These are phyloP conservation scores for Hymenoscyphus scutula DNA, from an alignment of 2,329 filamentous ascomycete species.

Conservation along the genomic window DNA sequence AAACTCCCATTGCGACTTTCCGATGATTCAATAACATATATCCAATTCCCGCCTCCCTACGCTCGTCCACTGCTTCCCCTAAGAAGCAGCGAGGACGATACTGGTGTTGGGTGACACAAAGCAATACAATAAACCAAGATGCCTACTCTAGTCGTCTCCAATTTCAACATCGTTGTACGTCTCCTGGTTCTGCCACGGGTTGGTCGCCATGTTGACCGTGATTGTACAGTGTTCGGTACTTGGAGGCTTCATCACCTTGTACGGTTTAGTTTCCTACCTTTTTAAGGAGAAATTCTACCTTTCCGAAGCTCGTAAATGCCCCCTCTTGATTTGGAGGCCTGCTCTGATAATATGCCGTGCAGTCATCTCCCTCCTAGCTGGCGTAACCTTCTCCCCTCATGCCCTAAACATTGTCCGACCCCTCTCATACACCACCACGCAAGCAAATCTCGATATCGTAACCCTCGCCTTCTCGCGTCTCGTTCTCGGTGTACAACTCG, in stretches of 20 bases:
- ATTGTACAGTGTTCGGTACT: conserved; percentile 57
- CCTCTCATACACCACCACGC: conserved; percentile 66
- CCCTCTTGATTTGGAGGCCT: background rate
- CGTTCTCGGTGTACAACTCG: conserved; percentile 85
- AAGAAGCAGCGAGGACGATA: conserved; percentile 41
- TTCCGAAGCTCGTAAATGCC: conserved; percentile 72
- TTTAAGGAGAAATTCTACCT: conserved; percentile 89
- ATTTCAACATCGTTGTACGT: conserved; percentile 49
- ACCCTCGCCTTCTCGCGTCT: conserved; percentile 84
- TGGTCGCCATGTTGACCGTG: background rate
- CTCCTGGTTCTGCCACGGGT: background rate
- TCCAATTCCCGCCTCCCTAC: conserved; percentile 24
- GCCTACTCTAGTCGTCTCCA: conserved; percentile 48
- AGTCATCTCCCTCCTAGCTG: conserved; percentile 83
- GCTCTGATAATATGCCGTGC: background rate
- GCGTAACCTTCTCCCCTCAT: conserved; percentile 74
- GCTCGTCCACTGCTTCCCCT: conserved; percentile 35
- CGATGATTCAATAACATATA: conserved; percentile 48
- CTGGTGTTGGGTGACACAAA: conserved; percentile 38
- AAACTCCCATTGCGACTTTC: background rate
- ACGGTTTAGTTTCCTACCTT: conserved; percentile 84
- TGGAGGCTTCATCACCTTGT: conserved; percentile 86
- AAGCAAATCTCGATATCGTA: conserved; percentile 62
- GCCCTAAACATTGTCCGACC: conserved; percentile 75
- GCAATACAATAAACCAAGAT: conserved; percentile 31